Conservation (phyloP, 2,329 filamentous ascomycete species). For the Cladosporium sp. region DNA sequence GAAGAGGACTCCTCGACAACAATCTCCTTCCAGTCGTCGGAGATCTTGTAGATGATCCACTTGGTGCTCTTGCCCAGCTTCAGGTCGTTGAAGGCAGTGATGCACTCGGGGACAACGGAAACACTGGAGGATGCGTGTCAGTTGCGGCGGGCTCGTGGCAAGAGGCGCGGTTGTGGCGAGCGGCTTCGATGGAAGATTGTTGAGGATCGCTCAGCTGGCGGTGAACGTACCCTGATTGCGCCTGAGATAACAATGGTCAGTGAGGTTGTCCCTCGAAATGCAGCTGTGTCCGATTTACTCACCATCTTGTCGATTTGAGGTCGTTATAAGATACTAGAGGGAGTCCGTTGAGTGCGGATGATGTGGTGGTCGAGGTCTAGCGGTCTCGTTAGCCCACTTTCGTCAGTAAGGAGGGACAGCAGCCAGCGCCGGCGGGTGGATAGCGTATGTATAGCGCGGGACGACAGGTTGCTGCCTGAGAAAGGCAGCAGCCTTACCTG, state of each 20-base stretch:
- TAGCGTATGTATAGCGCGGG: no score
- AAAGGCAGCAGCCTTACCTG: no score
- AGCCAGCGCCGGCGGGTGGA: no score
- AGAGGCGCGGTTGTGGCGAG: not conserved
- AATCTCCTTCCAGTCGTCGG: conserved; percentile 75
- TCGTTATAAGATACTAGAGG: conserved; percentile 5
- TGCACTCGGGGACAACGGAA: conserved; percentile 65
- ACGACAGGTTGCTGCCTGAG: no score
- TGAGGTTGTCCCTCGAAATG: no score
- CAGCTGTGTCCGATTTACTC: not conserved
- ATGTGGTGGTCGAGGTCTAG: not conserved
- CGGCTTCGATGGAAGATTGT: not conserved
- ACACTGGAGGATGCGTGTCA: conserved; percentile 48
- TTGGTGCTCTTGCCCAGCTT: conserved; percentile 73
- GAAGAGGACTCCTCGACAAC: conserved; percentile 68
- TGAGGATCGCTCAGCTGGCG: not conserved
- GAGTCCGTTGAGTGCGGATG: not conserved
- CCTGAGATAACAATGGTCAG: not conserved
- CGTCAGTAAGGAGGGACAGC: not conserved
- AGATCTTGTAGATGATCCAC: conserved; percentile 85
- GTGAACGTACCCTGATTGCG: conserved; percentile 11
- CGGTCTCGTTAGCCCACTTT: not conserved
- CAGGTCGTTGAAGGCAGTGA: conserved; percentile 65
- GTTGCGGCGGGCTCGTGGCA: not conserved
- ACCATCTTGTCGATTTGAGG: conserved; percentile 3